These are phyloP conservation scores for Venturia oleaginea DNA, from an alignment of 2,329 filamentous ascomycete species.

Conservation along the genomic window DNA sequence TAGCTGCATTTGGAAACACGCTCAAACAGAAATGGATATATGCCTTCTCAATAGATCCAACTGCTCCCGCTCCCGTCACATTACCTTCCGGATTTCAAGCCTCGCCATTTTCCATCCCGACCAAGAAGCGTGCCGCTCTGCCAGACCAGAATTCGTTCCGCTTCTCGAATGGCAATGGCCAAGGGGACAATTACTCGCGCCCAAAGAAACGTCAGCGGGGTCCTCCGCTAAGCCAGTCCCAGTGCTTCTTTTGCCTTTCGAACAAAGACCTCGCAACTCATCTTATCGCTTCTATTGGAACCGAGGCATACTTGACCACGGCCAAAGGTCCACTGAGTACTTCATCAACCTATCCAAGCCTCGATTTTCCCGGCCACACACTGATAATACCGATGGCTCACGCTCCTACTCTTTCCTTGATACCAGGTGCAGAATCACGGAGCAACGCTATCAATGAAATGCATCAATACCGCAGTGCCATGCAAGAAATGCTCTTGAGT, in stretches of 20 bases:
- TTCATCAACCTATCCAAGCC: slow-evolving; percentile 57
- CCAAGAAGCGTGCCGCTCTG: slow-evolving; percentile 49
- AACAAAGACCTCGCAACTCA: slow-evolving; percentile 78
- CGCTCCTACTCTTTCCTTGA: slow-evolving; percentile 61
- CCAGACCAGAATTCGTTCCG: slow-evolving; percentile 24
- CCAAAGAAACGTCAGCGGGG: slow-evolving; percentile 30
- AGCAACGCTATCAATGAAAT: slow-evolving; percentile 66
- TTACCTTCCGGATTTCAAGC: slow-evolving; percentile 64
- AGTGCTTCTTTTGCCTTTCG: slow-evolving; percentile 93
- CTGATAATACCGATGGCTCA: slow-evolving; percentile 87
- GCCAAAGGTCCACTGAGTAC: slow-evolving; percentile 83
- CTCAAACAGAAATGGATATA: slow-evolving; percentile 74
- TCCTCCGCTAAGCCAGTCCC: slow-evolving; percentile 46
- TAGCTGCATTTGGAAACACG: slow-evolving; percentile 68
- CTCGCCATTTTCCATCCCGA: slow-evolving; percentile 56
- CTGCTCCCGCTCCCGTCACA: slow-evolving; percentile 48
- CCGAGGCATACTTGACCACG: slow-evolving; percentile 79
- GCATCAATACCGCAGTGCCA: slow-evolving; percentile 64
- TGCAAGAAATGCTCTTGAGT: slow-evolving; percentile 67
- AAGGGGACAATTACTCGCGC: slow-evolving; percentile 27
- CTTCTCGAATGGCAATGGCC: slow-evolving; percentile 18
- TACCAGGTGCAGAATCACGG: slow-evolving; percentile 49
- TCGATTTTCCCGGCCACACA: slow-evolving; percentile 75
- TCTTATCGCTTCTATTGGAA: slow-evolving; percentile 81
- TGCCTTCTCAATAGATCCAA: slow-evolving; percentile 55